Evolutionary conservation across 2,329 filamentous ascomycete species (phyloP).

Genomic region (Aspergillus spinulosporus): DNA sequence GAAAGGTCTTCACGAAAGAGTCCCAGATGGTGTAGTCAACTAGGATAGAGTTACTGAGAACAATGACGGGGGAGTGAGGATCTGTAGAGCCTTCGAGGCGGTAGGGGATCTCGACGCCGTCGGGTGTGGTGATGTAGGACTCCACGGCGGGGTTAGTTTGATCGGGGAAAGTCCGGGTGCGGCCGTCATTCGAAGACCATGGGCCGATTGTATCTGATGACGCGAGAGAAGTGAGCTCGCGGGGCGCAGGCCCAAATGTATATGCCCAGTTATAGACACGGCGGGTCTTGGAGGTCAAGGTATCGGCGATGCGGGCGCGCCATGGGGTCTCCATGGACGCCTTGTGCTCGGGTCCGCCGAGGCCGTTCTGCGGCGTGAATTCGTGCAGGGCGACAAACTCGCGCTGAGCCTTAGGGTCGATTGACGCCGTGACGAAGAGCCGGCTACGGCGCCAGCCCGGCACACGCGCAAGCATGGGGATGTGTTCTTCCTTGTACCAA

Average conservation of each 20-base stretch:
- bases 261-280: slow-evolving; percentile 73
- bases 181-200: slow-evolving; percentile 58
- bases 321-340: slow-evolving; percentile 64
- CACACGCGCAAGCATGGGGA: slow-evolving; percentile 68
- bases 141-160: slow-evolving; percentile 56
- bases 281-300: slow-evolving; percentile 58
- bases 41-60: slow-evolving; percentile 78
- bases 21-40: slow-evolving; percentile 82
- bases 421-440: slow-evolving; percentile 65
- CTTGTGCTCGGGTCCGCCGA: slow-evolving; percentile 64
- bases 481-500: slow-evolving; percentile 77
- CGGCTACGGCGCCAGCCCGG: slow-evolving; percentile 78
- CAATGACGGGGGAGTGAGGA: slow-evolving; percentile 68
- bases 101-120: slow-evolving; percentile 70
- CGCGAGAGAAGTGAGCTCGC: slow-evolving; percentile 62
- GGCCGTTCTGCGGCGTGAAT: slow-evolving; percentile 65
- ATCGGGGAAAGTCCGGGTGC: slow-evolving; percentile 54
- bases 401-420: slow-evolving; percentile 58
- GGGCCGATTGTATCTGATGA: slow-evolving; percentile 49
- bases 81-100: slow-evolving; percentile 71
- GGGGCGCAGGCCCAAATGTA: slow-evolving; percentile 72
- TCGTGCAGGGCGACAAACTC: slow-evolving; percentile 71
- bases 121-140: slow-evolving; percentile 67
- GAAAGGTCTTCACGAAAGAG: slow-evolving; percentile 64
- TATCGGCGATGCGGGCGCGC: slow-evolving; percentile 58